These are phyloP conservation scores for Neonectria coccinea DNA, from an alignment of 2,329 filamentous ascomycete genomes.

Conservation along the genomic window DNA sequence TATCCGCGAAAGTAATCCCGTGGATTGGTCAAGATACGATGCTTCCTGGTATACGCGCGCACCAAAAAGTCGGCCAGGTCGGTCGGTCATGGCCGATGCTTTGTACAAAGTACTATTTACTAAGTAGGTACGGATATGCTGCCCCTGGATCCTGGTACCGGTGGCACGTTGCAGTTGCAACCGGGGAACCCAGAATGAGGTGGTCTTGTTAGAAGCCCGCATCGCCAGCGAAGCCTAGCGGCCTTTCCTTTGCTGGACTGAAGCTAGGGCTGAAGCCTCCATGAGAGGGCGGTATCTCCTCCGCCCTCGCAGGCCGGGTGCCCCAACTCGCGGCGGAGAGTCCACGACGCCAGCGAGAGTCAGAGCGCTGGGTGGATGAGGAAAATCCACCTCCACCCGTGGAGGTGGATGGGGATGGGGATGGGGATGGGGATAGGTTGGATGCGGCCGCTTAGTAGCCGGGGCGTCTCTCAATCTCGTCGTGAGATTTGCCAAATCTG, in stretches of 20 bases:
- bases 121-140: too few relatives aligned
- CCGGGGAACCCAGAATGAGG: constrained; percentile 5
- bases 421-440: neutral
- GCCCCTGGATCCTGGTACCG: constrained; percentile 16
- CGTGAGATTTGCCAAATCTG: constrained; percentile 20
- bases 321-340: constrained; percentile 12
- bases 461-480: constrained; percentile 13
- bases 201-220: constrained; percentile 9
- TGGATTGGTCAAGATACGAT: constrained; percentile 15
- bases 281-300: constrained; percentile 19
- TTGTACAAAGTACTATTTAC: neutral
- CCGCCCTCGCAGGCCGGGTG: constrained; percentile 2
- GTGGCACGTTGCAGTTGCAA: constrained; percentile 29
- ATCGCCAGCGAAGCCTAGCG: constrained; percentile 13
- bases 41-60: constrained; percentile 22
- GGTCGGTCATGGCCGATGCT: constrained; percentile 22
- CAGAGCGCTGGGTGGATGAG: constrained; percentile 11
- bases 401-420: too few relatives aligned
- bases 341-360: constrained; percentile 1
- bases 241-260: neutral
- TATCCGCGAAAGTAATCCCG: constrained; percentile 12
- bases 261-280: constrained; percentile 25
- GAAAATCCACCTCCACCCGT: constrained; percentile 8
- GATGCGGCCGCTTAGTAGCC: constrained; percentile 10
- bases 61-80: constrained; percentile 7